Percentiles rank a stretch among this genome's conserved stretches.
Evolutionary conservation across 192 early-diverging fungal species (phyloP).

Genomic region (Coemansia sp.): DNA sequence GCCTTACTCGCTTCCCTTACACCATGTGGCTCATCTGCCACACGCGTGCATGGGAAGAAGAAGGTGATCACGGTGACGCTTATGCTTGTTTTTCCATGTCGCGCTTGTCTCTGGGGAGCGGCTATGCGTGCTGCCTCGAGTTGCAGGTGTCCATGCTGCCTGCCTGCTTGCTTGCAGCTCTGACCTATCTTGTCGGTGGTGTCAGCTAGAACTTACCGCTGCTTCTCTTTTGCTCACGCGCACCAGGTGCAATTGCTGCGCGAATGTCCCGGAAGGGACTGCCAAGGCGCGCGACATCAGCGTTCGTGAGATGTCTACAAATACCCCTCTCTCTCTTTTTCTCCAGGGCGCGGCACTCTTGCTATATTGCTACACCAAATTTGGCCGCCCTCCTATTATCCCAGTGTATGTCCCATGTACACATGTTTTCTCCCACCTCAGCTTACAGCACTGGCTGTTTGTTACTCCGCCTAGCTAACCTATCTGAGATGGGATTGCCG

Average conservation of each 20-base stretch:
- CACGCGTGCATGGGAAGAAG: background rate
- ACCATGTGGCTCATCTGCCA: background rate
- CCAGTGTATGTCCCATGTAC: conserved; percentile 10
- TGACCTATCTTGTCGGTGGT: background rate
- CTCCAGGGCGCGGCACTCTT: conserved; percentile 4
- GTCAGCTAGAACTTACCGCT: background rate
- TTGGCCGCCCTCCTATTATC: background rate
- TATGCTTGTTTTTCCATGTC: conserved; percentile 4
- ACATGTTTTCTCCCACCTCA: background rate
- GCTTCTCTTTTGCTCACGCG: conserved; percentile 1
- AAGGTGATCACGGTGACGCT: conserved; percentile 11
- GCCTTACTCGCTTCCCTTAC: background rate
- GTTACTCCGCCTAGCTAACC: conserved; percentile 11
- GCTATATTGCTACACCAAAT: background rate
- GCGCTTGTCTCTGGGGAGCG: conserved; percentile 2
- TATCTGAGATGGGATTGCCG: conserved; percentile 12
- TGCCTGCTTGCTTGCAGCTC: background rate
- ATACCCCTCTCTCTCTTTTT: background rate
- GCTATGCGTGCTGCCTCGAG: background rate
- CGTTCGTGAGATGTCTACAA: conserved; percentile 3
- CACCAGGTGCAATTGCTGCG: conserved; percentile 12
- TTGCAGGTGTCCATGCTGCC: conserved; percentile 4
- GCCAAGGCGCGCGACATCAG: conserved; percentile 7
- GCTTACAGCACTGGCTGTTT: background rate
- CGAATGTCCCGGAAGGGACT: background rate